A percentile compares a stretch with the other conserved stretches of the same genome.
These are phyloP conservation scores for Phytophthora idaei DNA, from an alignment of 352 stramenopile species.

Conservation along the genomic window DNA sequence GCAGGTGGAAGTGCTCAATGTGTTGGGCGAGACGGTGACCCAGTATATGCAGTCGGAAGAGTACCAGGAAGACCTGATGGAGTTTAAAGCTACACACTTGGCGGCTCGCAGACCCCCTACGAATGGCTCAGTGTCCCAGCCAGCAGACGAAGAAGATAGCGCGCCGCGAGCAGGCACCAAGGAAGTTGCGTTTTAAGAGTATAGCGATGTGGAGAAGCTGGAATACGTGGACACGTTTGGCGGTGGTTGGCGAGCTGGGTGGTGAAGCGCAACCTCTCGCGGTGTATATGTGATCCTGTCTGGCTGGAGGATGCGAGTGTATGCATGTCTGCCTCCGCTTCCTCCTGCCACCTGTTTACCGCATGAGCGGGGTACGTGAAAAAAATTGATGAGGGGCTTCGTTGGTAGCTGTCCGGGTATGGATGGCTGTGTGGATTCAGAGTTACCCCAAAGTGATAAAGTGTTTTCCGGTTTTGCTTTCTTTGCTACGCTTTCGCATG, in stretches of 20 bases:
- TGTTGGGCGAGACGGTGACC: conserved; percentile 87
- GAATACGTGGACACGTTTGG: conserved; percentile 22
- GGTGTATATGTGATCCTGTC: conserved; percentile 39
- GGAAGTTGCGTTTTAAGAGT: conserved; percentile 84
- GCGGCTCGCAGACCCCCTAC: conserved; percentile 29
- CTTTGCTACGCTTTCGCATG: conserved; percentile 16
- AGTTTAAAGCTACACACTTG: conserved; percentile 61
- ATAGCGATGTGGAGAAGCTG: conserved; percentile 24
- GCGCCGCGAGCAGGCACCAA: conserved; percentile 45
- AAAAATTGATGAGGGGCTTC: conserved; percentile 28
- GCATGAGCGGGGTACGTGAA: conserved; percentile 30
- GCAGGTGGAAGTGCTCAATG: conserved; percentile 84
- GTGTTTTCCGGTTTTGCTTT: conserved; percentile 44
- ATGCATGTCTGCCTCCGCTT: conserved; percentile 12
- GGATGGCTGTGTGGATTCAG: conserved; percentile 28
- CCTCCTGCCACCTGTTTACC: conserved; percentile 27
- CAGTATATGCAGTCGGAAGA: conserved; percentile 89
- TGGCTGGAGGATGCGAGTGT: conserved; percentile 20
- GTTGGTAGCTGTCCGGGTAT: conserved; percentile 17
- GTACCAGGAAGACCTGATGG: conserved; percentile 75
- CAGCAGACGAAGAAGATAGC: conserved; percentile 35
- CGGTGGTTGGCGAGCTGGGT: conserved; percentile 11
- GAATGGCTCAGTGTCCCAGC: conserved; percentile 17
- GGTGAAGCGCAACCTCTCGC: conserved; percentile 12
- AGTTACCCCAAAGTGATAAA: conserved; percentile 37